These are phyloP conservation scores for Colletotrichum navitas DNA, from an alignment of 2,329 filamentous ascomycete genomes.

Conservation along the genomic window DNA sequence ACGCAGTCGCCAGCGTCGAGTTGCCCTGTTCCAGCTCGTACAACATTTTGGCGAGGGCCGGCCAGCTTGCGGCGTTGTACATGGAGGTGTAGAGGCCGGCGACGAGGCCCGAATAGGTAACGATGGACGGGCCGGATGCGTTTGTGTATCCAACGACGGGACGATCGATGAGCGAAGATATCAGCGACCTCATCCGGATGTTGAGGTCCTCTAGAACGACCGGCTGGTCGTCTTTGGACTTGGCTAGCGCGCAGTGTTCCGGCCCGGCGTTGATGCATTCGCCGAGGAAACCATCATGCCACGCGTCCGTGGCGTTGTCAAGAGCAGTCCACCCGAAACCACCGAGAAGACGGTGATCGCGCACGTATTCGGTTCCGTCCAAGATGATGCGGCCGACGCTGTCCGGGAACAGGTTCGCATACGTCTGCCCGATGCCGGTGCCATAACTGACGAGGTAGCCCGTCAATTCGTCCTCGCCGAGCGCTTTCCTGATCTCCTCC, in stretches of 20 bases:
- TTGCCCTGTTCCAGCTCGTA: slow-evolving; percentile 60
- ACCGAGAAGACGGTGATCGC: slow-evolving; percentile 59
- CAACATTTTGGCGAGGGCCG: slow-evolving; percentile 55
- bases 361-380: slow-evolving; percentile 62
- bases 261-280: slow-evolving; percentile 63
- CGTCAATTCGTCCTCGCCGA: slow-evolving; percentile 61
- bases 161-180: slow-evolving; percentile 54
- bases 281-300: slow-evolving; percentile 63
- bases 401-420: slow-evolving; percentile 63
- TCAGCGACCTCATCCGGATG: slow-evolving; percentile 54
- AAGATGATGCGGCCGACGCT: slow-evolving; percentile 62
- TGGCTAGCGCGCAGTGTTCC: slow-evolving; percentile 59
- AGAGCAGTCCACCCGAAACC: slow-evolving; percentile 62
- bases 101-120: slow-evolving; percentile 61
- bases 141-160: slow-evolving; percentile 56
- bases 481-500: slow-evolving; percentile 60
- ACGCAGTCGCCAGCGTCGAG: slow-evolving; percentile 55
- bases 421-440: slow-evolving; percentile 65
- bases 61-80: slow-evolving; percentile 60
- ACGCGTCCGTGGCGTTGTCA: slow-evolving; percentile 63
- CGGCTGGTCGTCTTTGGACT: slow-evolving; percentile 45
- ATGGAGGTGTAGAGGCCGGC: slow-evolving; percentile 55
- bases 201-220: slow-evolving; percentile 55
- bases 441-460: slow-evolving; percentile 66
- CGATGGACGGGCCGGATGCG: slow-evolving; percentile 56